These are phyloP conservation scores for Cicer pinnatifidum DNA, from an alignment of 306 rosid species.

Conservation along the genomic window DNA sequence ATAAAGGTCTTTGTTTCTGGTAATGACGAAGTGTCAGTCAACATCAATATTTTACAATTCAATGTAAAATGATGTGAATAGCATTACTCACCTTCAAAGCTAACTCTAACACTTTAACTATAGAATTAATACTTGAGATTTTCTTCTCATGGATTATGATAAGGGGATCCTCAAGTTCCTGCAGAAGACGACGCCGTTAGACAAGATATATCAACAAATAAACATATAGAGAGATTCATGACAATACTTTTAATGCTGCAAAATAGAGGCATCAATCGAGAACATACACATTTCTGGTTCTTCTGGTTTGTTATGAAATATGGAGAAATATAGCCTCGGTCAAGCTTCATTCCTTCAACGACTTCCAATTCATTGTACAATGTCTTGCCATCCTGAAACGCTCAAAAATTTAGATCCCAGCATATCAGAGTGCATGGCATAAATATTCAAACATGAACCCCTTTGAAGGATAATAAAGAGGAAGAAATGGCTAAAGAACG, in stretches of 20 bases:
- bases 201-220: background rate
- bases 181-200: constrained; percentile 13
- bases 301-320: constrained; percentile 89
- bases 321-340: constrained; percentile 95
- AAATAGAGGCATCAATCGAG: constrained; percentile 19
- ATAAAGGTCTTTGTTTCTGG: constrained; percentile 85
- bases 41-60: constrained; percentile 25
- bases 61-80: constrained; percentile 12
- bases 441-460: background rate
- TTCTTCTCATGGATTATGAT: constrained; percentile 94
- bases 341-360: constrained; percentile 98
- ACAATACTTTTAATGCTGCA: background rate
- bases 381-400: constrained; percentile 90
- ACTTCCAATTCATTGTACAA: constrained; percentile 91
- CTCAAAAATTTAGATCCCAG: constrained; percentile 32
- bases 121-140: constrained; percentile 73
- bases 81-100: constrained; percentile 71
- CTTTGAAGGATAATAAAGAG: background rate
- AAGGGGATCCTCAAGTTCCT: constrained; percentile 96
- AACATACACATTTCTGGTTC: constrained; percentile 93
- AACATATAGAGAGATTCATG: background rate
- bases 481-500: background rate
- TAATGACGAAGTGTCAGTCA: constrained; percentile 32
- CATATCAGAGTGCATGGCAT: background rate
- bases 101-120: constrained; percentile 86